Percentiles rank a stretch among this genome's conserved stretches.
phyloP scores from a whole-genome alignment of 257 asterid species.

The Lycium barbarum region DNA sequence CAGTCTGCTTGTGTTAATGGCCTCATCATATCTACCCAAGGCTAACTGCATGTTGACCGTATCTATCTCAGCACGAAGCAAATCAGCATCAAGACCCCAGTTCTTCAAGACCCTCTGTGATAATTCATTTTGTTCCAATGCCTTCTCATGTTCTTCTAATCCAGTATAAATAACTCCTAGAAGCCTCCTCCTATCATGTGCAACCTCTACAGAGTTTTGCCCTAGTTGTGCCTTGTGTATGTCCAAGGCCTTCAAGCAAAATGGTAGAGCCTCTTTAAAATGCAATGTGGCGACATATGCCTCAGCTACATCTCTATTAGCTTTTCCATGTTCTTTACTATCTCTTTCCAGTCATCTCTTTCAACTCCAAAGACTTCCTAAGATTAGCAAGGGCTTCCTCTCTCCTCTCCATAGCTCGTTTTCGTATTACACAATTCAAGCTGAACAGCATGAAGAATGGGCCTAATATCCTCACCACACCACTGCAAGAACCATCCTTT shows the following conservation, averaged over 20 bases:
- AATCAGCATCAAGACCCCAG: slow-evolving; percentile 81
- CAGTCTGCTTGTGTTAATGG: slow-evolving; percentile 74
- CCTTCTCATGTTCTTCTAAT: slow-evolving; percentile 78
- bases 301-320: slow-evolving; percentile 84
- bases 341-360: slow-evolving; percentile 73
- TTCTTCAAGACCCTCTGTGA: slow-evolving; percentile 79
- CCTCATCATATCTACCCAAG: slow-evolving; percentile 76
- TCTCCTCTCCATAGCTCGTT: slow-evolving; percentile 86
- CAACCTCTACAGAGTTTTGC: slow-evolving; percentile 85
- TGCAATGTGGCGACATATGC: slow-evolving; percentile 79
- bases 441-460: slow-evolving; percentile 77
- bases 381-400: slow-evolving; percentile 88
- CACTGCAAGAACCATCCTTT: slow-evolving; percentile 48
- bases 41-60: slow-evolving; percentile 95
- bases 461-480: slow-evolving; percentile 59
- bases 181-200: slow-evolving; percentile 78
- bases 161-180: slow-evolving; percentile 92
- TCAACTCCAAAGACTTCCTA: slow-evolving; percentile 75
- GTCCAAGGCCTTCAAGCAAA: slow-evolving; percentile 85
- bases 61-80: slow-evolving; percentile 89
- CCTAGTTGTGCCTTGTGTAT: slow-evolving; percentile 72
- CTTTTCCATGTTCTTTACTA: slow-evolving; percentile 82
- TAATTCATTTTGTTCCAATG: slow-evolving; percentile 81
- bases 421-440: slow-evolving; percentile 78
- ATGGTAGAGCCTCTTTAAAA: slow-evolving; percentile 76